Conservation (phyloP, 2,329 filamentous ascomycete genomes). For the Colletotrichum brevisporum region DNA sequence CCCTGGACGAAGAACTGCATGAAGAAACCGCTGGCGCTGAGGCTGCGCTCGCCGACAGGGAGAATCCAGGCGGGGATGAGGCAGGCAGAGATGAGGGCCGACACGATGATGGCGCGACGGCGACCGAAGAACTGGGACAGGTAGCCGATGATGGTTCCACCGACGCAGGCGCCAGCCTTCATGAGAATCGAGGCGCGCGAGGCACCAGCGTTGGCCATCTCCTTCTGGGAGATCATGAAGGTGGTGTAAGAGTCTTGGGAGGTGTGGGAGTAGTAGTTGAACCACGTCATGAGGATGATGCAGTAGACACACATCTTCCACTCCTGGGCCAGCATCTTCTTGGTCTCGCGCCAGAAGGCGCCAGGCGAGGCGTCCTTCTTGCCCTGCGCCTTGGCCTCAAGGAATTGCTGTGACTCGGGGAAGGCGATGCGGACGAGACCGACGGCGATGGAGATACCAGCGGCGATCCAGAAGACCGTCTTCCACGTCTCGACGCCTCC, state of each 20-base stretch:
- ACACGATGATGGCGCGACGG: constrained; percentile 75
- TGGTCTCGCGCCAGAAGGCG: constrained; percentile 79
- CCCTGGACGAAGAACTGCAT: constrained; percentile 79
- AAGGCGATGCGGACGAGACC: constrained; percentile 77
- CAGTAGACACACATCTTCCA: constrained; percentile 86
- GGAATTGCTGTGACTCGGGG: constrained; percentile 82
- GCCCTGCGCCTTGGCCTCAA: constrained; percentile 75
- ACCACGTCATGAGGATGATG: constrained; percentile 83
- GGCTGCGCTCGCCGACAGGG: constrained; percentile 68
- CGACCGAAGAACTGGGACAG: constrained; percentile 82
- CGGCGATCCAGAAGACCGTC: constrained; percentile 79
- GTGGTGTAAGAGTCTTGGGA: constrained; percentile 87
- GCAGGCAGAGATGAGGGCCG: constrained; percentile 70
- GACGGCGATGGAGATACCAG: constrained; percentile 77
- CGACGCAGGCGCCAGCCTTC: constrained; percentile 83
- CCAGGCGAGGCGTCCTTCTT: constrained; percentile 57
- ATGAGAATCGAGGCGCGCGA: constrained; percentile 85
- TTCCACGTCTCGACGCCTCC: constrained; percentile 77
- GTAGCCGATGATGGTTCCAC: constrained; percentile 81
- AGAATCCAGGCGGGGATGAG: constrained; percentile 81
- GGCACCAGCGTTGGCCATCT: constrained; percentile 73
- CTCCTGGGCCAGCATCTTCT: constrained; percentile 76
- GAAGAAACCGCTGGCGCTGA: constrained; percentile 77
- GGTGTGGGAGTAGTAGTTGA: constrained; percentile 83
- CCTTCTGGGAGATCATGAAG: constrained; percentile 82